phyloP scores from a whole-genome alignment of 1,284 basidiomycete species.

The Fomitopsis pinicola region DNA sequence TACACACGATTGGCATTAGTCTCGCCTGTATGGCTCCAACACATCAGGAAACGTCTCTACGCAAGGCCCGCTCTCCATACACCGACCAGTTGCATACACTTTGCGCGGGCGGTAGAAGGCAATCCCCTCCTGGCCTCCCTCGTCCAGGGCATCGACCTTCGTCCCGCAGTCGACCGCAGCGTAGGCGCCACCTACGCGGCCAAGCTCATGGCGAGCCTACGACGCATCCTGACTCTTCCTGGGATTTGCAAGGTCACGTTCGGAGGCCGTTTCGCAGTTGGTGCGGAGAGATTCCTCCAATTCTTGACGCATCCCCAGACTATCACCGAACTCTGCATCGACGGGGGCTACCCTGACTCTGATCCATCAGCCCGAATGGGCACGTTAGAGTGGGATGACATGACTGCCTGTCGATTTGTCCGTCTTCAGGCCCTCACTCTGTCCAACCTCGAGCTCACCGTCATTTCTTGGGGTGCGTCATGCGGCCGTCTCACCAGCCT shows the following conservation, averaged over 20 bases:
- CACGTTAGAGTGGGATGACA: constrained; percentile 29
- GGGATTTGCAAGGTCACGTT: constrained; percentile 37
- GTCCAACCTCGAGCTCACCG: constrained; percentile 39
- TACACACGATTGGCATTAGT: constrained; percentile 41
- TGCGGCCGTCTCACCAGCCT: constrained; percentile 32
- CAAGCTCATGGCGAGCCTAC: constrained; percentile 33
- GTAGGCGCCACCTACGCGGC: constrained; percentile 16
- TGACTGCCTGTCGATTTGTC: constrained; percentile 26
- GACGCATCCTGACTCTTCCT: constrained; percentile 37
- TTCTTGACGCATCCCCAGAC: constrained; percentile 34
- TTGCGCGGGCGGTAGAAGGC: constrained; percentile 38
- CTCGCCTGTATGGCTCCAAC: constrained; percentile 43
- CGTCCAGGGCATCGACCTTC: constrained; percentile 40
- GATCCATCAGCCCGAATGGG: constrained; percentile 1
- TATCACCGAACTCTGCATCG: constrained; percentile 41
- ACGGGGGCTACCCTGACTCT: constrained; percentile 29
- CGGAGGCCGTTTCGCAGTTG: constrained; percentile 42
- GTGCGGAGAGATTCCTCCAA: constrained; percentile 43
- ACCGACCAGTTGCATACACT: constrained; percentile 36
- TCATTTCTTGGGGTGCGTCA: constrained; percentile 27
- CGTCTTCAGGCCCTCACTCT: constrained; percentile 32
- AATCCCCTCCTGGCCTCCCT: constrained; percentile 33
- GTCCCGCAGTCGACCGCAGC: constrained; percentile 25
- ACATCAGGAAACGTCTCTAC: constrained; percentile 43
- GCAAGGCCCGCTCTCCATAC: constrained; percentile 36